Base-by-base conservation (phyloP, 1,139 yeast species). In the Lodderomyces parapsilosis region DNA sequence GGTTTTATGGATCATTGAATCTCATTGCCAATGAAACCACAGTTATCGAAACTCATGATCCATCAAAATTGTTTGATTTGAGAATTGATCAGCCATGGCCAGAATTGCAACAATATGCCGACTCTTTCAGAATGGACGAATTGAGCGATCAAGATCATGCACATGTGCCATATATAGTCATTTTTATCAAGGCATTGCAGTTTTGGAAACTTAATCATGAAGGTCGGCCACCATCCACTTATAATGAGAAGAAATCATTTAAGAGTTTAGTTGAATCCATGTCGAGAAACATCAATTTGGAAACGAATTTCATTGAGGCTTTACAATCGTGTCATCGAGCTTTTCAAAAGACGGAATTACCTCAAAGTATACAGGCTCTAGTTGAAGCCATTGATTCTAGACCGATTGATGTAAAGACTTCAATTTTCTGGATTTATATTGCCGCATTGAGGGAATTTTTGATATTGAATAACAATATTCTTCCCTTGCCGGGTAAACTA, bases 61-160 rank as follows among this genome's bases (percentile, higher is more conserved):
- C 78, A 1, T 80, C 81, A 34, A 67, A 77, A 9, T 59, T 83
- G 3, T 80, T 75, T 30, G 96, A 89, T 54, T 66, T 91, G 44
- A 67, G 96, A 40, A 65, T 91, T 4, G 85, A 83, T 47, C 49
- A 58, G 3, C 93, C 96, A 1, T 93, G 97, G 97, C 66, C 71
- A 0, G 89, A 86, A 51, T 64, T 91, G n/a, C 62, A 63, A 35
- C 63, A 63, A 0, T 82, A 72, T 53, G 73, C 80, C 8, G 76
- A 79, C 44, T 60, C 76, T 1, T 66, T 83, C 42, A 76, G 81
- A 38, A 55, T 86, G 18, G 68, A 67, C 1, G 36, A 49, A 0
- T 51, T 84, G 46, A 73, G 71, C 41, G 78, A 74, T 34, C 68
- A 71, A 3, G 81, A 78, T 15, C 80, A 81, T 46, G 79, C 88